Conservation (phyloP, 768 basidiomycete species). For the Bullera alba region DNA sequence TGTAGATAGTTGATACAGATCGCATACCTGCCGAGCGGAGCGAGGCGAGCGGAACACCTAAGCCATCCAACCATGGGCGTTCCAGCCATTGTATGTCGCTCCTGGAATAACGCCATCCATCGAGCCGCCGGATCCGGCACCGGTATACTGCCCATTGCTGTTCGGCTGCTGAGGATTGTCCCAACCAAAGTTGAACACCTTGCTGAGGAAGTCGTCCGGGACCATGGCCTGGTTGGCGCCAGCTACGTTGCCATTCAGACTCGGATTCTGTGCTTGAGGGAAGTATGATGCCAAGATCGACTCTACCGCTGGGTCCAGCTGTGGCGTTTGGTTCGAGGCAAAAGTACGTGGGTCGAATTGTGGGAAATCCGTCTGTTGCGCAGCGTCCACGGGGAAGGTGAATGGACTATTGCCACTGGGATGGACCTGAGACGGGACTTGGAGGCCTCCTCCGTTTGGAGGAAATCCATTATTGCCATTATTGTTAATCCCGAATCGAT, state of each 20-base stretch:
- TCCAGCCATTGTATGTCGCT: constrained; percentile 7
- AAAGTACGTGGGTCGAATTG: not conserved
- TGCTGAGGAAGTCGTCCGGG: constrained; percentile 39
- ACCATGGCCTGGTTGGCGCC: constrained; percentile 1
- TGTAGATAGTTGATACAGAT: not conserved
- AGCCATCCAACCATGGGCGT: constrained; percentile 13
- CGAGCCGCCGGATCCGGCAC: not conserved
- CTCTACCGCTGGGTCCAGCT: constrained; percentile 35
- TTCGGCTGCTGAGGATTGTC: constrained; percentile 5
- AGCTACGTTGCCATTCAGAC: not conserved
- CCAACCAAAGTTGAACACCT: constrained; percentile 38
- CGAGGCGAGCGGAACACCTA: not conserved
- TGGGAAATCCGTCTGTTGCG: constrained; percentile 4
- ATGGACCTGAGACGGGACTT: not conserved
- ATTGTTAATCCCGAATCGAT: not conserved
- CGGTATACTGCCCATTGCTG: not conserved
- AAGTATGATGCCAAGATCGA: constrained; percentile 36
- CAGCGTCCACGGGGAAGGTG: constrained; percentile 8
- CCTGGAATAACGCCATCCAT: not conserved
- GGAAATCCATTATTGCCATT: not conserved
- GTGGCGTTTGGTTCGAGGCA: constrained; percentile 1
- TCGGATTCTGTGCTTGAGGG: constrained; percentile 8
- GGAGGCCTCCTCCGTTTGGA: not conserved
- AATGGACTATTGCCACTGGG: constrained; percentile 3
- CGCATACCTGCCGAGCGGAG: not conserved